These are phyloP conservation scores for Phylloporus rhodoxanthus DNA, from an alignment of 768 basidiomycete genomes.

Conservation along the genomic window DNA sequence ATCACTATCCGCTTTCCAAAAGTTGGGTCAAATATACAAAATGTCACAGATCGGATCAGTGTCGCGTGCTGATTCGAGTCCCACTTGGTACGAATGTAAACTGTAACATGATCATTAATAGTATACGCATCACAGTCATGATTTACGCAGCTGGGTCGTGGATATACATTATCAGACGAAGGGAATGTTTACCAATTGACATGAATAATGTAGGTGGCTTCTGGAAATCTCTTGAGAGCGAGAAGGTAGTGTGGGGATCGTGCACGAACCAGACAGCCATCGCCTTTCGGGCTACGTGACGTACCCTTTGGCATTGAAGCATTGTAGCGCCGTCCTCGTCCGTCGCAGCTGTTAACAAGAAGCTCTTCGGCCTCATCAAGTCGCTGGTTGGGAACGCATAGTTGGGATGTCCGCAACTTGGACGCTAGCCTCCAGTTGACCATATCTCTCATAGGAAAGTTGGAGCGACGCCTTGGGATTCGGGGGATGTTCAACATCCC, in stretches of 20 bases:
- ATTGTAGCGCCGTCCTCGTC: neutral
- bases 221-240: too few species aligned
- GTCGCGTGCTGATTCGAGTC: neutral
- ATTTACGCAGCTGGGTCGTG: neutral
- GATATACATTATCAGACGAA: neutral
- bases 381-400: slow-evolving; percentile 19
- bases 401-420: neutral
- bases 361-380: slow-evolving; percentile 9
- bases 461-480: slow-evolving; percentile 60
- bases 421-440: neutral
- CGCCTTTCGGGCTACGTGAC: too few species aligned
- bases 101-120: neutral
- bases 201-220: too few species aligned
- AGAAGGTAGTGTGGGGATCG: too few species aligned
- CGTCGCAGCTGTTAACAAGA: neutral
- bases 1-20: neutral
- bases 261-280: neutral
- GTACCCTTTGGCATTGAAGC: neutral
- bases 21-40: neutral
- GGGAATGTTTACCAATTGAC: too few species aligned
- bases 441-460: slow-evolving; percentile 34
- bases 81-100: neutral
- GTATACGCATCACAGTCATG: neutral
- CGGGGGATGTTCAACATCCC: slow-evolving; percentile 48
- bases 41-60: neutral